Base-by-base conservation (phyloP, 2,329 filamentous ascomycete species). In the Incumbomyces lentus region DNA sequence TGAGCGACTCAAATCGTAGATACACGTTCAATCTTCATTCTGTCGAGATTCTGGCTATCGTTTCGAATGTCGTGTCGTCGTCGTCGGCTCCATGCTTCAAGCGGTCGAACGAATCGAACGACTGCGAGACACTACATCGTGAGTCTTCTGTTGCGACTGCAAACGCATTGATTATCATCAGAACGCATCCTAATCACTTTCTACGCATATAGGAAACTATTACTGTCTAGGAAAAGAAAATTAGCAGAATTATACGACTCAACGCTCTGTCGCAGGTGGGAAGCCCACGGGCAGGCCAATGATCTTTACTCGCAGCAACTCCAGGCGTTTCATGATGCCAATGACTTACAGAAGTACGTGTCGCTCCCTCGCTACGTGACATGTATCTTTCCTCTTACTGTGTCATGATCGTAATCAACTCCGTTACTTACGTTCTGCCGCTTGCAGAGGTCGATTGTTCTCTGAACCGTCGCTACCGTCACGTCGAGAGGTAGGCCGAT, bases 221-320 rank as follows among this genome's bases (percentile, higher is more conserved):
- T 84, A 74, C 76, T 75, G 68, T 86, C 84, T 75, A 84, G 86
- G 68, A 92, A 93, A 78, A 82, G 86, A 68, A 93, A 93, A 75
- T 76, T 95, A 64, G 82, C 83, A 65, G 84, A 92, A 71, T 77
- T 95, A 60, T 94, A 84, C 72, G 78, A 85, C 75, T 82, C 85
- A 72, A 84, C 83, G 65, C 79, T 81, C 64, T 65, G 73, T 57
- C 59, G 62, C 56, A 61, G 60, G 59, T n/a, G 31, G 14, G 18
- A 51, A 13, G 34, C 43, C 46, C 67, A 67, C 59, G 65, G 62
- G 66, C 68, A 74, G 61, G 72, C 79, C 66, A 69, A 71, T 64
- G 71, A 70, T 54, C 62, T 81, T 59, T 68, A 68, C 58, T 66
- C 68, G 49, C 67, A 70, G 51, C 66, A 70, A 53, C 71, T 77